Evolutionary conservation across 2,329 filamentous ascomycete species (phyloP), one percentile per base, ranked within the genome.

Genomic region (Boeremia lycopersici): DNA sequence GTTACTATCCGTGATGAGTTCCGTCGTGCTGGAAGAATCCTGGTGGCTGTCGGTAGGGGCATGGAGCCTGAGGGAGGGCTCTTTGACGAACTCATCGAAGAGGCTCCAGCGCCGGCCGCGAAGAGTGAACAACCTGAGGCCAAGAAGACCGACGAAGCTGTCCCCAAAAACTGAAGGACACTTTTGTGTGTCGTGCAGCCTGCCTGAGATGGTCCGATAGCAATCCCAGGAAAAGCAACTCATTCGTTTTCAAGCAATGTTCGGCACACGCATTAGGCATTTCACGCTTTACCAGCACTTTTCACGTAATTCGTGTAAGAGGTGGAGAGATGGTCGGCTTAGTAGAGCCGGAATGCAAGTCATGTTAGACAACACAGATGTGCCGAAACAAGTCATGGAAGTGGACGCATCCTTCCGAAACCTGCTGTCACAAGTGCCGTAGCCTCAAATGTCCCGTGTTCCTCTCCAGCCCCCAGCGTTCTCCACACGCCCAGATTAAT

Each of bases 1-100:
- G 87, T 90, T 1, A 84, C 88, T 0, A 95, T 96, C 56, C 82
- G 90, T 35, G 89, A 95, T 64, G 91, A 96, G 74, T 95, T 96
- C 68, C 83, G 90, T 15, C 84, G 91, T 17, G 91, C 90, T 2
- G 90, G 89, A 84, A 80, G 84, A 31, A 88, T 96, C 53, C 39
- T 75, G 25, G 53, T 56, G 15, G 66, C 64, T 17, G 51, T 75
- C 13, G 72, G 72, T 2, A 62, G 60, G 40, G 62, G 59, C 0
- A 23, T 45, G 46, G 33, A 53, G 26, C 69, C 71, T 12, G 70
- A 74, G 57, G 73, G 70, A 10, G 71, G 67, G 0, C 49, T 76
- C 12, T 74, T 75, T 33, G 74, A 75, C 45, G 68, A 72, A 39
- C 60, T 75, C 11, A 54, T 69, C 26, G 68, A 71, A 49, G 42